Base-by-base conservation (phyloP, 2,329 filamentous ascomycete species). In the Ambrosiella beaveri region DNA sequence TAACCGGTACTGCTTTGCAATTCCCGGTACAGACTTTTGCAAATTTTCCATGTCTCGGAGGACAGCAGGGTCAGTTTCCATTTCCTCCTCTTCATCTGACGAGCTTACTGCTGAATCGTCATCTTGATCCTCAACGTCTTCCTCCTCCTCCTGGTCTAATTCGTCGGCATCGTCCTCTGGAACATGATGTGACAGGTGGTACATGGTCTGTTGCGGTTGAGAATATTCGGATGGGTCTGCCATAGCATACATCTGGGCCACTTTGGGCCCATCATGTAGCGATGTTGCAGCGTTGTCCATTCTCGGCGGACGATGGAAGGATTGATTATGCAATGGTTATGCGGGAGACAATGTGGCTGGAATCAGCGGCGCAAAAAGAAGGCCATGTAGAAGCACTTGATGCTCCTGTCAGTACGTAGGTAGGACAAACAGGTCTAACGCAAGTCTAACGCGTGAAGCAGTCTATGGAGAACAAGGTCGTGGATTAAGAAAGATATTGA, bases 31-130 rank as follows among this genome's bases (percentile, higher is more conserved):
- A 39, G 82, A 85, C 57, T 81, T 76, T 64, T 91, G 84, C 59
- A 98, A 81, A 64, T 83, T 87, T 56, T 82, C 80, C 80, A 98
- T 98, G 68, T 98, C 93, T 57, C 89, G 82, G 62, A 82, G 79
- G 12, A 95, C 86, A 5, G 73, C 74, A 17, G 79, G 74, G 63
- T 90, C 85, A 41, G 88, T 75, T 12, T 73, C 70, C 44, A n/a
- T 47, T 55, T 87, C 81, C 27, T 82, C 81, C 7, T 82, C 81
- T 40, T 68, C 27, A 27, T 27, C 27, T 27, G 27, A 27, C 3
- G 27, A 27, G 27, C 27, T 27, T 27, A 4, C 27, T 27, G 3
- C 69, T 2, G 73, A 71, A 0, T 68, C 71, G 0, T 74, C 75
- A 37, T 69, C 71, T 1, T 77, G 74, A 3, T 72, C 68, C 7